These are phyloP conservation scores for Daldinia eschscholtzii DNA, from an alignment of 2,329 filamentous ascomycete genomes.

Conservation along the genomic window DNA sequence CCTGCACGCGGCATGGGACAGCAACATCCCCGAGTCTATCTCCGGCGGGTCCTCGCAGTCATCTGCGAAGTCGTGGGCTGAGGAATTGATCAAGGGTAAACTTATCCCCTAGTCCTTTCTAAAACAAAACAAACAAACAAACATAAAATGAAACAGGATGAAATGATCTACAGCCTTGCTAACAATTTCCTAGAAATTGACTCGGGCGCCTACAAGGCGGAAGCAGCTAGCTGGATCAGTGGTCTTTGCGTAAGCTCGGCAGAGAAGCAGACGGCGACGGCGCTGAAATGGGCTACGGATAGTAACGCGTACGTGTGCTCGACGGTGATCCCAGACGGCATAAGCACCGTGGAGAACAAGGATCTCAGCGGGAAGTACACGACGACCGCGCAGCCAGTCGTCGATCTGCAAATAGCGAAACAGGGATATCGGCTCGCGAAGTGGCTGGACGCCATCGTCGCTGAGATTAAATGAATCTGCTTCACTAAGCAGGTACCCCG, in stretches of 20 bases:
- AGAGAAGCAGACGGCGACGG: constrained; percentile 47
- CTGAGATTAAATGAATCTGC: constrained; percentile 31
- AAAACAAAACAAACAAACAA: too few relatives aligned
- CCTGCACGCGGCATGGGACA: constrained; percentile 73
- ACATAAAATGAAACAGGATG: too few relatives aligned
- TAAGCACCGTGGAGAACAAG: constrained; percentile 54
- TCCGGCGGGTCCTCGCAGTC: constrained; percentile 54
- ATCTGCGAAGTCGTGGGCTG: constrained; percentile 57
- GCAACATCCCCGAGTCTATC: constrained; percentile 64
- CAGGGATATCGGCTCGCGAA: constrained; percentile 57
- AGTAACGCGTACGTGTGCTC: constrained; percentile 59
- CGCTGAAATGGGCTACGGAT: constrained; percentile 57
- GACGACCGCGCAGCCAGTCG: constrained; percentile 55
- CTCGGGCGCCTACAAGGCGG: constrained; percentile 54
- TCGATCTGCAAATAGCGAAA: constrained; percentile 61
- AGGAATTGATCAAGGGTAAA: constrained; percentile 52
- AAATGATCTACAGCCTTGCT: too few relatives aligned
- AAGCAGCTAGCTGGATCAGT: constrained; percentile 54
- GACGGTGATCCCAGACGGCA: constrained; percentile 57
- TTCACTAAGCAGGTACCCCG: not conserved
- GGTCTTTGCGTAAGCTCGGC: constrained; percentile 53
- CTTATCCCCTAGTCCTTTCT: not conserved
- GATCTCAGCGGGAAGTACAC: constrained; percentile 59
- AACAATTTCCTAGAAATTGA: constrained; percentile 50
- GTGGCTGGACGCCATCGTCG: constrained; percentile 53